Evolutionary conservation across 1,284 basidiomycete genomes (phyloP).

Genomic region (Exsudoporus floridanus): DNA sequence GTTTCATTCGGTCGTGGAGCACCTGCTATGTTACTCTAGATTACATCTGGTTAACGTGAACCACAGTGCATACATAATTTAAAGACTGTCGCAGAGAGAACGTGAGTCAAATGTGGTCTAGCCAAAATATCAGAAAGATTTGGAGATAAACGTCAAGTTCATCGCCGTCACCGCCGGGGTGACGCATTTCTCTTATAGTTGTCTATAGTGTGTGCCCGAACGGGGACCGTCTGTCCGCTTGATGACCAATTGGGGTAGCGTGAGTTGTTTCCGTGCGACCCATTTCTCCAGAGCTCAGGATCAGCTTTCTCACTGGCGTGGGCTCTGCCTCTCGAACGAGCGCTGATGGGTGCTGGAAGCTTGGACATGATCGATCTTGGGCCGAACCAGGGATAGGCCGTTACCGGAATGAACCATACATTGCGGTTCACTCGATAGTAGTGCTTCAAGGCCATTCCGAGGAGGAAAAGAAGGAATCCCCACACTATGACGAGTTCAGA

Average conservation of each 20-base stretch:
- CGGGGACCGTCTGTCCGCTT: constrained; percentile 33
- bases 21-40: constrained; percentile 4
- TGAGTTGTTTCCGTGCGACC: constrained; percentile 19
- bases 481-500: constrained; percentile 48
- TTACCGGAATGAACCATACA: constrained; percentile 74
- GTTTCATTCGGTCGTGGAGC: not conserved
- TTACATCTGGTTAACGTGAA: constrained; percentile 19
- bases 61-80: constrained; percentile 13
- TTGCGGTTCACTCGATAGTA: constrained; percentile 63
- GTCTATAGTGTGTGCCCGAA: constrained; percentile 37
- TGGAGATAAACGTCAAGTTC: constrained; percentile 6
- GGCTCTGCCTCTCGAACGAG: constrained; percentile 37
- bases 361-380: constrained; percentile 40
- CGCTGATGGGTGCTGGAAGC: constrained; percentile 31
- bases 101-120: constrained; percentile 8
- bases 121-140: constrained; percentile 6
- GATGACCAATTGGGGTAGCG: constrained; percentile 36
- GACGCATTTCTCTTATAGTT: constrained; percentile 44
- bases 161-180: constrained; percentile 44
- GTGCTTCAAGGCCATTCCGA: constrained; percentile 63
- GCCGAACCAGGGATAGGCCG: constrained; percentile 69
- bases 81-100: constrained; percentile 3
- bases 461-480: constrained; percentile 57
- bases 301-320: constrained; percentile 25
- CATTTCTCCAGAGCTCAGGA: constrained; percentile 26